Conservation (phyloP, 768 basidiomycete genomes). For the Hericium erinaceus region DNA sequence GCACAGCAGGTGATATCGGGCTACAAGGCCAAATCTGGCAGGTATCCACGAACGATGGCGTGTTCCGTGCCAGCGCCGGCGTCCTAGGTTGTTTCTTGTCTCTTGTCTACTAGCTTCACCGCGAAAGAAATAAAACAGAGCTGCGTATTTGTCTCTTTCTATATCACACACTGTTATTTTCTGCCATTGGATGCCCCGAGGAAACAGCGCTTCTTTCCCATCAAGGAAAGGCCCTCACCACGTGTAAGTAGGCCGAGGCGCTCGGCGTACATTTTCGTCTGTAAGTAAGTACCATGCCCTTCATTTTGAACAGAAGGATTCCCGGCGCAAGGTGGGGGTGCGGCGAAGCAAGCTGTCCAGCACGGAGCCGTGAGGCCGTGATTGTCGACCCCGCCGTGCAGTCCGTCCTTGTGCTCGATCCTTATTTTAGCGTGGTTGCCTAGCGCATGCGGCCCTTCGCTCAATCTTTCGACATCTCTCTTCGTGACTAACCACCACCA, state of each 20-base stretch:
- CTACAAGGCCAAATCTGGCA: not conserved
- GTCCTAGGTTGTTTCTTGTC: not conserved
- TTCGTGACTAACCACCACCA: not conserved
- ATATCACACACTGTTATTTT: no score
- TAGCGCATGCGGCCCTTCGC: not conserved
- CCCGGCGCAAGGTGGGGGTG: not conserved
- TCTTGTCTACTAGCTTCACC: not conserved
- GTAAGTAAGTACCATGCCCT: not conserved
- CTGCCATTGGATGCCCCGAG: no score
- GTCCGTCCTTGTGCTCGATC: not conserved
- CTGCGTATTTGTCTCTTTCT: no score
- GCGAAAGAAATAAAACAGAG: not conserved
- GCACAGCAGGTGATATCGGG: not conserved
- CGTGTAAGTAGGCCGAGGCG: not conserved
- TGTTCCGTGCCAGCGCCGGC: not conserved
- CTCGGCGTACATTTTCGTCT: not conserved
- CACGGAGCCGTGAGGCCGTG: no score
- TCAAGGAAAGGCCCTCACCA: not conserved
- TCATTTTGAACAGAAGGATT: not conserved
- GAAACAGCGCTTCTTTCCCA: not conserved
- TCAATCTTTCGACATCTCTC: not conserved
- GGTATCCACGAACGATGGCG: not conserved
- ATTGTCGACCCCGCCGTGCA: not conserved
- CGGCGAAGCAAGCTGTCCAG: not conserved
- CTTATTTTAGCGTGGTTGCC: not conserved